Percentiles rank a stretch among this genome's conserved stretches.
Conservation (phyloP, 495 filamentous ascomycete species). For the Arthonia radiata region DNA sequence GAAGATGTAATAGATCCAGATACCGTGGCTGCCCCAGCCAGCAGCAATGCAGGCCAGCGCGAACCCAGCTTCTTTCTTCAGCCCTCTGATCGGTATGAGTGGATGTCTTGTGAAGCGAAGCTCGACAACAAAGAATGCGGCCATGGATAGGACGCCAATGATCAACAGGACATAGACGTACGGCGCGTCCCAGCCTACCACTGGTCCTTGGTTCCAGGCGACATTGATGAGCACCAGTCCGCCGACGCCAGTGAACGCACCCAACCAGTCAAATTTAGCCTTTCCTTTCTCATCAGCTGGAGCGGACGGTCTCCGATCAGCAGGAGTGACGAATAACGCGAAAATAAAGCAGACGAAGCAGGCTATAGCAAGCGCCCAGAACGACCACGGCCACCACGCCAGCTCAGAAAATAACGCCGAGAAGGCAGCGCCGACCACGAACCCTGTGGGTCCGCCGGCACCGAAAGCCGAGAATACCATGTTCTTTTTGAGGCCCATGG, state of each 20-base stretch:
- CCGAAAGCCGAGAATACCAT: slow-evolving; percentile 42
- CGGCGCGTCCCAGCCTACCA: slow-evolving; percentile 29
- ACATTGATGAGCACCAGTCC: slow-evolving; percentile 35
- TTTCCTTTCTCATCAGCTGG: slow-evolving; percentile 5
- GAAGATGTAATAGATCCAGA: slow-evolving; percentile 32
- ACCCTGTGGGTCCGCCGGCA: slow-evolving; percentile 31
- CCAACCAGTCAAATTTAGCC: slow-evolving; percentile 23
- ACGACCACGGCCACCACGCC: slow-evolving; percentile 44
- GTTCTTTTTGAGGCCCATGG: slow-evolving; percentile 27
- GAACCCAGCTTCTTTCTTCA: slow-evolving; percentile 25
- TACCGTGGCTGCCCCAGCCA: slow-evolving; percentile 38
- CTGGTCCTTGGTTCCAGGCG: slow-evolving; percentile 33
- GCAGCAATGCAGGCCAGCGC: slow-evolving; percentile 26
- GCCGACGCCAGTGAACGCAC: slow-evolving; percentile 23
- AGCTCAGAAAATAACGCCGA: slow-evolving; percentile 23
- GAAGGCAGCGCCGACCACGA: slow-evolving; percentile 24
- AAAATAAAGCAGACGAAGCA: slow-evolving; percentile 16
- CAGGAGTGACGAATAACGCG: slow-evolving; percentile 24
- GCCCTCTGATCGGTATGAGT: slow-evolving; percentile 25
- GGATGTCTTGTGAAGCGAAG: slow-evolving; percentile 18
- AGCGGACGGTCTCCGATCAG: too few species aligned
- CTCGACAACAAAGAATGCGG: slow-evolving; percentile 27
- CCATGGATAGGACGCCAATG: slow-evolving; percentile 24
- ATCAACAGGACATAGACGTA: slow-evolving; percentile 31
- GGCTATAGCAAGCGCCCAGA: slow-evolving; percentile 27